Conservation (phyloP, 2,329 filamentous ascomycete genomes). For the Coniochaeta pulveracea region DNA sequence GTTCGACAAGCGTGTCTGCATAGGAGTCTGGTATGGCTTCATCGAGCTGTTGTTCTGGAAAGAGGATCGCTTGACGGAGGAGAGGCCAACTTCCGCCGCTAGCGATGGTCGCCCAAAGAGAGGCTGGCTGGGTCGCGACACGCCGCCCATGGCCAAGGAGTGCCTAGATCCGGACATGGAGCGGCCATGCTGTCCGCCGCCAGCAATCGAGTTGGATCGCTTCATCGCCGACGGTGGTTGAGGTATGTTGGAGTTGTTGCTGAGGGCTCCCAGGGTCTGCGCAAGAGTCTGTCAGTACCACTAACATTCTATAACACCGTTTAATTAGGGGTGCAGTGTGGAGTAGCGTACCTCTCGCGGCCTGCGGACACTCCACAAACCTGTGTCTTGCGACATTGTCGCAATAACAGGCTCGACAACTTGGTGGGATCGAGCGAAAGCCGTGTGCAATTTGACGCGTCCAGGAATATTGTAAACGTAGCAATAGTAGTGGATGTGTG, state of each 20-base stretch:
- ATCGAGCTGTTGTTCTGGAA: conserved; percentile 52
- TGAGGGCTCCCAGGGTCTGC: conserved; percentile 79
- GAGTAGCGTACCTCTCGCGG: conserved; percentile 65
- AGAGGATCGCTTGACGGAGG: conserved; percentile 76
- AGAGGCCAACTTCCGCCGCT: conserved; percentile 68
- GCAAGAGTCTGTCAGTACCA: conserved; percentile 7
- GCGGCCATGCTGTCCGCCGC: conserved; percentile 63
- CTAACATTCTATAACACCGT: background rate
- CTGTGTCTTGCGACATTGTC: conserved; percentile 74
- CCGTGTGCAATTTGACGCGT: too few species aligned
- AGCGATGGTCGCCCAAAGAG: conserved; percentile 79
- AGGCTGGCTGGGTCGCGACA: conserved; percentile 74
- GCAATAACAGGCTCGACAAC: background rate
- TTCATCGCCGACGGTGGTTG: conserved; percentile 92
- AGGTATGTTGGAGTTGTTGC: conserved; percentile 73
- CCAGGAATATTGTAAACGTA: too few species aligned
- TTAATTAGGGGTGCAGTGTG: conserved; percentile 7
- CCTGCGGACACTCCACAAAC: conserved; percentile 83
- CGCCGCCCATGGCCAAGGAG: conserved; percentile 76
- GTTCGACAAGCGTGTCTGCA: conserved; percentile 32
- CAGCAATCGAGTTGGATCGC: conserved; percentile 69
- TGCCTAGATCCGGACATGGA: conserved; percentile 75
- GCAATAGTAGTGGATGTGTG: too few species aligned
- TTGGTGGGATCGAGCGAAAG: background rate
- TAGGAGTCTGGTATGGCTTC: conserved; percentile 61